These are phyloP conservation scores for Catenaria anguillulae DNA, from an alignment of 371 early-diverging fungal genomes.

Conservation along the genomic window DNA sequence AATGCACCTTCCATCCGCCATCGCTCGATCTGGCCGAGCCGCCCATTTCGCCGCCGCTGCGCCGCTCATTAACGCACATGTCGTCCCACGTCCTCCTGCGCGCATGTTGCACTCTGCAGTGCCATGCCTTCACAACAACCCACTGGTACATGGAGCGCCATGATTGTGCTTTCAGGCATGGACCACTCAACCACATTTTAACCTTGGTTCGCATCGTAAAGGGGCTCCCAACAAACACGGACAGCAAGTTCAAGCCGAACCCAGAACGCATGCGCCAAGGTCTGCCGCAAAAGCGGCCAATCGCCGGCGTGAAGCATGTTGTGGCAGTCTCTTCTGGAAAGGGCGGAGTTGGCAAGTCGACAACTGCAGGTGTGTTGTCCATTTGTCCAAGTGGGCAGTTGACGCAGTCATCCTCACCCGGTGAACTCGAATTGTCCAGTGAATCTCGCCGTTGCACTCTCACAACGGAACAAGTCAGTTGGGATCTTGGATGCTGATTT, in stretches of 20 bases:
- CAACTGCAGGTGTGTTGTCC: conserved; percentile 51
- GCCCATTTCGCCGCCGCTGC: too few relatives aligned
- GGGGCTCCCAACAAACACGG: not conserved
- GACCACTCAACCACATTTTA: not conserved
- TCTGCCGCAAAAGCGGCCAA: conserved; percentile 44
- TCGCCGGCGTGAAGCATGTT: conserved; percentile 49
- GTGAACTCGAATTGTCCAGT: conserved; percentile 25
- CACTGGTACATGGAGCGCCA: not conserved
- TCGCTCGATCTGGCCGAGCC: too few relatives aligned
- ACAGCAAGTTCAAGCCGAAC: not conserved
- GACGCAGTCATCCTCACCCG: too few relatives aligned
- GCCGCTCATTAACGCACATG: too few relatives aligned
- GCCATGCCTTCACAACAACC: not conserved
- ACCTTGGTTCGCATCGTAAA: not conserved
- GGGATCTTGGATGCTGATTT: conserved; percentile 84
- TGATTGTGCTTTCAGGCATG: not conserved
- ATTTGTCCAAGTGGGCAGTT: not conserved
- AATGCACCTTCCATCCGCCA: too few relatives aligned
- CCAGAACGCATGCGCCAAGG: conserved; percentile 20
- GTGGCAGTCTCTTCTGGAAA: conserved; percentile 78
- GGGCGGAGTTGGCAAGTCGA: conserved; percentile 83
- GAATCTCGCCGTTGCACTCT: conserved; percentile 60
- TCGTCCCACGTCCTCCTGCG: too few relatives aligned
- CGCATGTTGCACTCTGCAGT: too few relatives aligned
- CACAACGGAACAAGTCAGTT: conserved; percentile 38